Evolutionary conservation across 2,329 filamentous ascomycete species (phyloP), one percentile per base, ranked within the genome.

Genomic region (Xylaria multiplex): DNA sequence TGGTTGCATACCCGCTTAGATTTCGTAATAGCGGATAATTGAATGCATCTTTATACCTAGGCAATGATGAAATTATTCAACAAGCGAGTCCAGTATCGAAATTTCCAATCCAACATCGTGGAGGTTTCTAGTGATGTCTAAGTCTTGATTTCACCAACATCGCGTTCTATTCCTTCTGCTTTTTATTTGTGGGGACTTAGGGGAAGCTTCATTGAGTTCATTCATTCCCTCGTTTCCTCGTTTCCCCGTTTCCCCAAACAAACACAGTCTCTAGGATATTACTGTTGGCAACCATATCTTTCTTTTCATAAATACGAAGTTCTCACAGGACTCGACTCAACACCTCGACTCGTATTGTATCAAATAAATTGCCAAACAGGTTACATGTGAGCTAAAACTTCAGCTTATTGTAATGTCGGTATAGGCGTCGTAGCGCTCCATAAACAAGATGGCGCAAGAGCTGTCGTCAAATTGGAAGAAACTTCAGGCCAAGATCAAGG

Each of bases 391-490:
- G 14, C 22, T 14, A 2, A 14, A 35, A 16, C 14, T 35, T 35
- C 35, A 45, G 43, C 48, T 61, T 35, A 43, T 45, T 27, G 46
- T 55, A 19, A 63, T 61, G 48, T 45, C 32, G 24, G 37, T 50
- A 50, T 59, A 57, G 27, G 45, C 19, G 46, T 30, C 8, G 35
- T 19, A 43, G 19, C 43, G 37, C 43, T 53, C 42, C 11, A 53
- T 37, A 35, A 19, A 50, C 4, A 63, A 69, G 72, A 84, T 84
- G 82, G 78, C 81, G 43, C 77, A 78, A 43, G 81, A 81, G 72
- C 79, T 90, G 40, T 90, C 88, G 13, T 88, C 86, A 60, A 94
- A 94, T 77, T 94, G 91, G 91, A 93, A 93, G 80, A 90, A 86
- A 80, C 84, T 94, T 61, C 91, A 93, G 80, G 85, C 86, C 70